Evolutionary conservation across 257 asterid species (phyloP).

Genomic region (Linaria vulgaris): DNA sequence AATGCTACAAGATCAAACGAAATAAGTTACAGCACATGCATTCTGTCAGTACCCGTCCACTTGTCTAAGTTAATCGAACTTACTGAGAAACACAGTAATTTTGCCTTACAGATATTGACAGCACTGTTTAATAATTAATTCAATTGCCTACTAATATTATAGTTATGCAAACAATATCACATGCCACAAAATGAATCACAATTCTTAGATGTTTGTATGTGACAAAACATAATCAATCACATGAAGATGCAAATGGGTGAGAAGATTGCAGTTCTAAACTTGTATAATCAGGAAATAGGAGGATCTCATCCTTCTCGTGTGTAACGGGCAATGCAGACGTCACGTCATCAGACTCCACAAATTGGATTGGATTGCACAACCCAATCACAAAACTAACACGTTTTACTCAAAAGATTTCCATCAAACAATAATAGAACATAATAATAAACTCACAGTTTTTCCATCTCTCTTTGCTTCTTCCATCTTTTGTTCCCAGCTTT

Average conservation of each 20-base stretch:
- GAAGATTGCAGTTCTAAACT: constrained; percentile 6
- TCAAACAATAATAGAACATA: constrained; percentile 1
- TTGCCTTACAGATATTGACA: neutral
- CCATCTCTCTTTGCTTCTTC: constrained; percentile 64
- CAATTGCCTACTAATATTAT: neutral
- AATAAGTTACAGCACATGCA: neutral
- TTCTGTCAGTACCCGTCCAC: constrained; percentile 2
- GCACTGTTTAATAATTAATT: neutral
- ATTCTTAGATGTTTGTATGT: neutral
- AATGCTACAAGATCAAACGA: neutral
- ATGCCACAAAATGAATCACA: neutral
- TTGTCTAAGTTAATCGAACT: neutral
- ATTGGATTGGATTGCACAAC: constrained; percentile 1
- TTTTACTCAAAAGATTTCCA: neutral
- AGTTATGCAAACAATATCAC: neutral
- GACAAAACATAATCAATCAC: constrained; percentile 1
- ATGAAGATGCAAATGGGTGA: neutral
- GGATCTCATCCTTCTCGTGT: neutral
- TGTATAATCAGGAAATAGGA: constrained; percentile 4
- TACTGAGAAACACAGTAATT: neutral
- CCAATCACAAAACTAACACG: constrained; percentile 8
- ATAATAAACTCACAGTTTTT: constrained; percentile 56
- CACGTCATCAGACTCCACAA: neutral
- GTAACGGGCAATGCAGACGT: neutral
- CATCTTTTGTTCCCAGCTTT: constrained; percentile 80